Conservation (phyloP, 352 stramenopile genomes). For the Thraustotheca clavata region DNA sequence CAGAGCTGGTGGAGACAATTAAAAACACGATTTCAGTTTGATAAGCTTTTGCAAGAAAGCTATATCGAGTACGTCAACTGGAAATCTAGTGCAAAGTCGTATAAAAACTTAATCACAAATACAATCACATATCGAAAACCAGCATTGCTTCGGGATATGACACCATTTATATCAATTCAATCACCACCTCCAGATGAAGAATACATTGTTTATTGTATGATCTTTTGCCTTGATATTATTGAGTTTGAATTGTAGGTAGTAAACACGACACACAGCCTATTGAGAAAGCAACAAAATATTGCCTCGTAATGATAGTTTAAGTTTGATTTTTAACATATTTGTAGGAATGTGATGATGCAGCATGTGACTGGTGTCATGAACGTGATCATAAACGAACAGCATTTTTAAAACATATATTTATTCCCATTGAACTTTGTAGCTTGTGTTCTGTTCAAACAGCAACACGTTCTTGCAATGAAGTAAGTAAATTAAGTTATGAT, state of each 20-base stretch:
- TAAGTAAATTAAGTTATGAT: not conserved
- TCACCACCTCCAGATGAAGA: constrained; percentile 15
- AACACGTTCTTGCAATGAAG: constrained; percentile 11
- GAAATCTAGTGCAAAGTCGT: constrained; percentile 14
- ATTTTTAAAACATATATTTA: not conserved
- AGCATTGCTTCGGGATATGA: constrained; percentile 1
- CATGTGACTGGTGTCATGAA: constrained; percentile 1
- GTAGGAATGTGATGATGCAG: constrained; percentile 18
- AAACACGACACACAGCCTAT: constrained; percentile 1
- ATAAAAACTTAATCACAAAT: constrained; percentile 20
- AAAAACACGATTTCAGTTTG: not conserved
- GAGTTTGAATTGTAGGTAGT: not conserved
- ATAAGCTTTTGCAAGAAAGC: constrained; percentile 6
- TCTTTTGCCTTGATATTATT: not conserved
- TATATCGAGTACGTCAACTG: constrained; percentile 22
- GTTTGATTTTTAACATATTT: not conserved
- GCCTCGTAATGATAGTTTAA: not conserved
- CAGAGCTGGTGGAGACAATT: constrained; percentile 8
- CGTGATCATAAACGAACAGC: constrained; percentile 15
- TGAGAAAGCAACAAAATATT: constrained; percentile 5
- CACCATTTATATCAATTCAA: constrained; percentile 6
- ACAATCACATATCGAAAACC: constrained; percentile 6
- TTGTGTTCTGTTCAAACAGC: constrained; percentile 16
- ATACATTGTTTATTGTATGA: constrained; percentile 15
- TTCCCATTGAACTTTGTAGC: not conserved